phyloP scores from a whole-genome alignment of 495 filamentous ascomycete species.

The Penicillium cataractarum region DNA sequence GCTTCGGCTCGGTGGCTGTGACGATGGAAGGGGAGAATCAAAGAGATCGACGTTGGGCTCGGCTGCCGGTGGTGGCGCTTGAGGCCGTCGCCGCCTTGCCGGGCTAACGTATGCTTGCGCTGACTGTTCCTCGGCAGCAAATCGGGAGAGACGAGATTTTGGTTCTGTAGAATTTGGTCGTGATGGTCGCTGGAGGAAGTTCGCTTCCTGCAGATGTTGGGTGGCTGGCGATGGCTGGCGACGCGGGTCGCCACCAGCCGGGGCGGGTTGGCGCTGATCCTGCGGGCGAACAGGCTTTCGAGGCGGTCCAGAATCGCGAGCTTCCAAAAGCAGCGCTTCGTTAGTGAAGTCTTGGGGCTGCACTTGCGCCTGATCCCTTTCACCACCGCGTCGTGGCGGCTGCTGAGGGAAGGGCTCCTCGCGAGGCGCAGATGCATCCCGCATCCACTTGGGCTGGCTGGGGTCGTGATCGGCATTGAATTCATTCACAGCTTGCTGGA shows the following conservation, averaged over 20 bases:
- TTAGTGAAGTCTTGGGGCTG: constrained; percentile 64
- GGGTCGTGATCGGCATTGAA: constrained; percentile 82
- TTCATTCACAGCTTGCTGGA: constrained; percentile 92
- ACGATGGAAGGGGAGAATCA: constrained; percentile 46
- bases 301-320: constrained; percentile 46
- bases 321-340: constrained; percentile 90
- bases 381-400: constrained; percentile 21
- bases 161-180: constrained; percentile 52
- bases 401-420: constrained; percentile 29
- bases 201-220: constrained; percentile 35
- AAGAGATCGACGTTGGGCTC: constrained; percentile 62
- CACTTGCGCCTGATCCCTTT: constrained; percentile 27
- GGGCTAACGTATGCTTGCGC: constrained; percentile 89
- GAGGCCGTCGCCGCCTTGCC: constrained; percentile 73
- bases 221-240: constrained; percentile 50
- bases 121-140: constrained; percentile 77
- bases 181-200: constrained; percentile 47
- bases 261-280: constrained; percentile 26
- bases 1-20: constrained; percentile 32
- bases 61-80: constrained; percentile 44
- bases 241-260: constrained; percentile 34
- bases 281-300: constrained; percentile 43
- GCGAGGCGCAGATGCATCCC: constrained; percentile 57
- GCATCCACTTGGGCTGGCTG: constrained; percentile 94
- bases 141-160: constrained; percentile 65